Evolutionary conservation across 805 yeast genomes (phyloP), one percentile per base, ranked within the genome.

Genomic region (Zygosaccharomyces pseudorouxii): DNA sequence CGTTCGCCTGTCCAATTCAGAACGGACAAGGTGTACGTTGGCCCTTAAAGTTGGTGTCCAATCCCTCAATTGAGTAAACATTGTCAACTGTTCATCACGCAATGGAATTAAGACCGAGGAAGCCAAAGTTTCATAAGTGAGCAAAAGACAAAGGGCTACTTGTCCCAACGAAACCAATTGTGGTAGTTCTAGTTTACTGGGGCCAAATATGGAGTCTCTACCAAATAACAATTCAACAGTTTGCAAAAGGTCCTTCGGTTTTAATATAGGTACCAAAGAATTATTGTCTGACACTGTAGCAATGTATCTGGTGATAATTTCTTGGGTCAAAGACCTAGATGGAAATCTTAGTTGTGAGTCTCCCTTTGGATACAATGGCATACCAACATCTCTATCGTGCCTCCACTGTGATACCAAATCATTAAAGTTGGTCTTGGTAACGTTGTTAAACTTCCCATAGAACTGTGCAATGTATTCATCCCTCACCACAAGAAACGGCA

Each of bases 31-130:
- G 14, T 48, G 42, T 22, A 62, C 35, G 38, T 63, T 59, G 1
- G 47, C 46, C 30, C 46, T 46, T 23, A 63, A 46, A 7, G 28
- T 22, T 5, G 55, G 53, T 3, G 50, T 30, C 41, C 48, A 54
- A 3, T 46, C 46, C 14, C 45, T 49, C 35, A 63, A 47, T 38
- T 49, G 50, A 11, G 49, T 44, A 27, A 56, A 59, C 28, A 46
- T 45, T n/a, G 42, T 43, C 38, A 55, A 27, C 43, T 56, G 56
- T 9, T 59, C 63, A 25, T 55, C 58, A 38, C 57, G 60, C 20
- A 64, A 46, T 10, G 60, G 55, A n/a, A 64, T 59, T 30, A 64
- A 47, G 3, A 64, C 68, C 3, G 64, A 55, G 2, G 66, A 62
- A 2, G 61, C 49, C 39, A 62, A 46, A 1, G 65, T 50, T 39